These are phyloP conservation scores for Microdochium trichocladiopsis DNA, from an alignment of 2,329 filamentous ascomycete genomes.

Conservation along the genomic window DNA sequence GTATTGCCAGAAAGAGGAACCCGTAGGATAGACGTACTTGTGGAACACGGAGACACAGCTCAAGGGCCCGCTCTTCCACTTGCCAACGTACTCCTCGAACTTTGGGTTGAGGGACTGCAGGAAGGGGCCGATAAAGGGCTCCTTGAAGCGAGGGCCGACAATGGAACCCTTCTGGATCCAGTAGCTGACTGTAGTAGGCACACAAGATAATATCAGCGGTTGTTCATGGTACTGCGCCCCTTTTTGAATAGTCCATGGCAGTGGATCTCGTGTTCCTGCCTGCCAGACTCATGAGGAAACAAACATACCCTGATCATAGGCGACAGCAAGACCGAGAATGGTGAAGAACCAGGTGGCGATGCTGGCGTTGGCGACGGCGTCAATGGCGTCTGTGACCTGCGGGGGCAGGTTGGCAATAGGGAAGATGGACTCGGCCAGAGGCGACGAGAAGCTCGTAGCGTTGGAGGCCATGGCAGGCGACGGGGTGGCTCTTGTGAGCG, in stretches of 20 bases:
- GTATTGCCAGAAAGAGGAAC: background rate
- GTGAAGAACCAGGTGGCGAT: constrained; percentile 60
- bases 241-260: background rate
- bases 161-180: constrained; percentile 69
- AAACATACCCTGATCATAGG: constrained; percentile 83
- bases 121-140: constrained; percentile 92
- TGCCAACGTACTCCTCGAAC: constrained; percentile 83
- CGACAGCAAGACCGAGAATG: constrained; percentile 61
- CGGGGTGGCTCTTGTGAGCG: background rate
- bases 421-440: constrained; percentile 54
- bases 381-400: constrained; percentile 48
- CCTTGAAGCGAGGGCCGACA: constrained; percentile 66
- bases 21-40: constrained; percentile 66
- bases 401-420: constrained; percentile 42
- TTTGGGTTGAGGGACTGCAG: constrained; percentile 86
- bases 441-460: constrained; percentile 59
- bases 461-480: constrained; percentile 44
- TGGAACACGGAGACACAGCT: constrained; percentile 99
- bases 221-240: constrained; percentile 3
- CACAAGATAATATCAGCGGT: too few relatives aligned
- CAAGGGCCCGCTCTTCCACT: constrained; percentile 85
- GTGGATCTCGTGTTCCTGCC: background rate
- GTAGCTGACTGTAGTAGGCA: constrained; percentile 56
- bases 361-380: constrained; percentile 50
- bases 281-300: too few relatives aligned